Conservation (phyloP, 148 eudicot genomes). For the Polygonum maritimum region DNA sequence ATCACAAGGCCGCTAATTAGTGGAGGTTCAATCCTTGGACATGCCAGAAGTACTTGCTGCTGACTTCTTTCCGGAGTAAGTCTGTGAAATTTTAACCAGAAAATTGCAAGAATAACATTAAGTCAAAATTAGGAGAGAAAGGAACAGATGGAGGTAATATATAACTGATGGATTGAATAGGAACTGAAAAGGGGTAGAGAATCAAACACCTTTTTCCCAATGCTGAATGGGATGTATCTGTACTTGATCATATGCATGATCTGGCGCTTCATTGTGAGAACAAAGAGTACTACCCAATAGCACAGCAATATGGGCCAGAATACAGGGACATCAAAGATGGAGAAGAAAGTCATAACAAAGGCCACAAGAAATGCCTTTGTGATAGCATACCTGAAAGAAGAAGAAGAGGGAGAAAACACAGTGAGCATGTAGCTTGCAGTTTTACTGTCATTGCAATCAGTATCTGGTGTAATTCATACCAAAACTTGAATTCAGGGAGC, state of each 20-base stretch:
- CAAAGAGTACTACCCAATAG: constrained; percentile 60
- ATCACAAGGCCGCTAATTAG: neutral
- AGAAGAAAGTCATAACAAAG: constrained; percentile 51
- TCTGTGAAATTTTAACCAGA: constrained; percentile 1
- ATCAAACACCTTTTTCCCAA: constrained; percentile 38
- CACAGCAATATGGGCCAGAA: constrained; percentile 72
- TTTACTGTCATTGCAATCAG: no score
- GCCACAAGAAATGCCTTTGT: constrained; percentile 64
- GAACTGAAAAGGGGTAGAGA: neutral
- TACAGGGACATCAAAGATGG: constrained; percentile 64
- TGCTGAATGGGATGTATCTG: constrained; percentile 54
- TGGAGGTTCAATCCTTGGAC: constrained; percentile 5
- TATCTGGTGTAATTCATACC: constrained; percentile 29
- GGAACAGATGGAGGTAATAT: neutral
- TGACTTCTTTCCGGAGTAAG: constrained; percentile 5
- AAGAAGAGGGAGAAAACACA: no score
- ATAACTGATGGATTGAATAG: neutral
- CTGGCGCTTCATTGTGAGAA: constrained; percentile 52
- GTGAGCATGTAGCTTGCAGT: no score
- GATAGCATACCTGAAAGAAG: constrained; percentile 39
- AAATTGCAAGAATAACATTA: neutral
- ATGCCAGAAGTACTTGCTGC: constrained; percentile 4
- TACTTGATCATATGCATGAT: constrained; percentile 60
- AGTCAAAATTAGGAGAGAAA: neutral
- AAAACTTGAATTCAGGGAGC: constrained; percentile 73